These are phyloP conservation scores for Cladosporium sp. DNA, from an alignment of 2,329 filamentous ascomycete species.

Conservation along the genomic window DNA sequence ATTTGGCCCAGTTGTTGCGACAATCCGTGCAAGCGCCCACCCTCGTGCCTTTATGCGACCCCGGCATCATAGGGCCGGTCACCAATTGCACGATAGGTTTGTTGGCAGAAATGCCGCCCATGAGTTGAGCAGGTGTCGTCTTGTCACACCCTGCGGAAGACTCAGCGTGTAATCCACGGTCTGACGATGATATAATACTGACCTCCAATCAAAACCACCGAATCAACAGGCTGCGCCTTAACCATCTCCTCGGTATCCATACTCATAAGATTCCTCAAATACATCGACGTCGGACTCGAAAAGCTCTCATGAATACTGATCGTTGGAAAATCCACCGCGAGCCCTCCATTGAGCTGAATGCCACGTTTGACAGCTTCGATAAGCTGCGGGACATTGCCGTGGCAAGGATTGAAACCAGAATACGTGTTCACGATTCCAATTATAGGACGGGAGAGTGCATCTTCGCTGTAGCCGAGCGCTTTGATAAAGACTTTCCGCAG, in stretches of 20 bases:
- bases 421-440: constrained; percentile 75
- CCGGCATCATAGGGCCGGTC: constrained; percentile 75
- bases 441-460: constrained; percentile 68
- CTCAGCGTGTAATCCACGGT: neutral
- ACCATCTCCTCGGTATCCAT: constrained; percentile 83
- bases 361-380: constrained; percentile 70
- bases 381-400: constrained; percentile 68
- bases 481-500: constrained; percentile 77
- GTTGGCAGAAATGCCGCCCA: constrained; percentile 74
- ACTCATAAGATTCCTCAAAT: constrained; percentile 71
- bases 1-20: constrained; percentile 71
- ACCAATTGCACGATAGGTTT: constrained; percentile 69
- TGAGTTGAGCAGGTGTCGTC: constrained; percentile 71
- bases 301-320: constrained; percentile 72
- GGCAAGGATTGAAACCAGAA: constrained; percentile 73
- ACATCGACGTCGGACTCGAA: constrained; percentile 72
- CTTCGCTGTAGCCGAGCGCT: constrained; percentile 71
- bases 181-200: neutral
- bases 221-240: constrained; percentile 68
- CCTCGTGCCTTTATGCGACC: constrained; percentile 62
- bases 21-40: constrained; percentile 76
- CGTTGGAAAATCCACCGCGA: constrained; percentile 72
- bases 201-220: constrained; percentile 64
- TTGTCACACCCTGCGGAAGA: constrained; percentile 65
- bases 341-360: constrained; percentile 64